phyloP scores from a whole-genome alignment of 306 rosid species.

The Pyrus communis region DNA sequence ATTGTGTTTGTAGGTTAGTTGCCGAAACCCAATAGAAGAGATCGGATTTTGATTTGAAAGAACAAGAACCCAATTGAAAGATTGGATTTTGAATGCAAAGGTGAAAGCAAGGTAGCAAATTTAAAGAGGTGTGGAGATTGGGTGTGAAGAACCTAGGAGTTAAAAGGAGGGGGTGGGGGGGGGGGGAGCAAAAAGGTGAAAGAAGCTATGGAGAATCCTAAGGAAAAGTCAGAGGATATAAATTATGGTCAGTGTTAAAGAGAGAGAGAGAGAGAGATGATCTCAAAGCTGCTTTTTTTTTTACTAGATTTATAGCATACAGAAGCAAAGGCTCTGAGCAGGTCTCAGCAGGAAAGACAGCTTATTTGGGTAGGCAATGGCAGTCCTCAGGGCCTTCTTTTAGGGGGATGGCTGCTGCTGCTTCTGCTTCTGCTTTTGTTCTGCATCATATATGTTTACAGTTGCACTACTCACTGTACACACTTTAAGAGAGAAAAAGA shows the following conservation, averaged over 20 bases:
- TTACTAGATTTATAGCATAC: slow-evolving; percentile 10
- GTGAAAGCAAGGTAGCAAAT: background rate
- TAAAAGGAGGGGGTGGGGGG: background rate
- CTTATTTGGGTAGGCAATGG: background rate
- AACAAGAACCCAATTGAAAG: too few species aligned
- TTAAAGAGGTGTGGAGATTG: background rate
- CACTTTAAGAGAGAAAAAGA: background rate
- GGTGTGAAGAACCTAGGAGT: background rate
- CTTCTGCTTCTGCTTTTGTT: background rate
- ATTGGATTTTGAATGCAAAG: background rate
- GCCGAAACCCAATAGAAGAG: background rate
- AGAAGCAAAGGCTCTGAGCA: slow-evolving; percentile 4
- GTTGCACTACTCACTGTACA: background rate
- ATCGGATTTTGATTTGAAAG: background rate
- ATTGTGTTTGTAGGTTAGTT: background rate
- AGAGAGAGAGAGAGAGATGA: slow-evolving; percentile 6
- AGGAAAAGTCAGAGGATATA: slow-evolving; percentile 14
- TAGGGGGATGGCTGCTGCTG: background rate
- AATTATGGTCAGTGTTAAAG: slow-evolving; percentile 28
- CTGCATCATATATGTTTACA: background rate
- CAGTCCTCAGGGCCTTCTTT: background rate
- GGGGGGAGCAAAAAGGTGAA: background rate
- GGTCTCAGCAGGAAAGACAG: slow-evolving; percentile 1
- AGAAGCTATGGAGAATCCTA: background rate
- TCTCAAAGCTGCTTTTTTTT: background rate